Evolutionary conservation across 23 red algal species (phyloP).

Genomic region (Agarophyton chilense): DNA sequence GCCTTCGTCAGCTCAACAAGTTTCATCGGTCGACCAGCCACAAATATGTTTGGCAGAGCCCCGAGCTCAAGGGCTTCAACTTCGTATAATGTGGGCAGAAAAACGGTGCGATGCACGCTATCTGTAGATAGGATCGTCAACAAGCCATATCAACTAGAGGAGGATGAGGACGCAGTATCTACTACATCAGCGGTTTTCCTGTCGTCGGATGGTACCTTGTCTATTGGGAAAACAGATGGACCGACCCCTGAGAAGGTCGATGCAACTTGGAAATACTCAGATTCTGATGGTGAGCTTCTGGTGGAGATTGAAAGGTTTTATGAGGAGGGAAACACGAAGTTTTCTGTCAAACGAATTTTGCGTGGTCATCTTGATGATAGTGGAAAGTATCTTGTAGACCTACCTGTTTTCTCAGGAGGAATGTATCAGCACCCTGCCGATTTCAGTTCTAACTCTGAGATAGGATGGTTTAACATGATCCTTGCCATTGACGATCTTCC

Average conservation of each 20-base stretch:
- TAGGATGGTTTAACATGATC: constrained; percentile 66
- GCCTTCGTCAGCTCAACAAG: background rate
- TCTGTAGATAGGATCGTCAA: constrained; percentile 18
- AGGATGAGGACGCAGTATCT: constrained; percentile 56
- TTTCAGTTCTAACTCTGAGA: constrained; percentile 49
- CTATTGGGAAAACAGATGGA: constrained; percentile 62
- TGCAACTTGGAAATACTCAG: constrained; percentile 52
- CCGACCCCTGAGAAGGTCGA: constrained; percentile 54
- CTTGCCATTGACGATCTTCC: constrained; percentile 68
- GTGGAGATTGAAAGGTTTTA: constrained; percentile 60
- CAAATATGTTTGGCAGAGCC: background rate
- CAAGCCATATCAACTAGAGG: constrained; percentile 69
- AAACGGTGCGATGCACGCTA: constrained; percentile 11
- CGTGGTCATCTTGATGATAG: constrained; percentile 67
- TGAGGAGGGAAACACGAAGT: constrained; percentile 20
- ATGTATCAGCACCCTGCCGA: constrained; percentile 64
- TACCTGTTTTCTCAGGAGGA: constrained; percentile 53
- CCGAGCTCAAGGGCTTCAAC: background rate
- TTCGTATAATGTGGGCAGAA: background rate
- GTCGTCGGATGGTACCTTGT: constrained; percentile 38
- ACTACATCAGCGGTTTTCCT: constrained; percentile 55
- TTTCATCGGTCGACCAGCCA: background rate
- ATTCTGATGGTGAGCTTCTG: constrained; percentile 35
- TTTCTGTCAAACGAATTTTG: constrained; percentile 64
- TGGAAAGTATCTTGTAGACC: constrained; percentile 53